These are phyloP conservation scores for Globisporangium perplexum DNA, from an alignment of 352 stramenopile genomes.

Conservation along the genomic window DNA sequence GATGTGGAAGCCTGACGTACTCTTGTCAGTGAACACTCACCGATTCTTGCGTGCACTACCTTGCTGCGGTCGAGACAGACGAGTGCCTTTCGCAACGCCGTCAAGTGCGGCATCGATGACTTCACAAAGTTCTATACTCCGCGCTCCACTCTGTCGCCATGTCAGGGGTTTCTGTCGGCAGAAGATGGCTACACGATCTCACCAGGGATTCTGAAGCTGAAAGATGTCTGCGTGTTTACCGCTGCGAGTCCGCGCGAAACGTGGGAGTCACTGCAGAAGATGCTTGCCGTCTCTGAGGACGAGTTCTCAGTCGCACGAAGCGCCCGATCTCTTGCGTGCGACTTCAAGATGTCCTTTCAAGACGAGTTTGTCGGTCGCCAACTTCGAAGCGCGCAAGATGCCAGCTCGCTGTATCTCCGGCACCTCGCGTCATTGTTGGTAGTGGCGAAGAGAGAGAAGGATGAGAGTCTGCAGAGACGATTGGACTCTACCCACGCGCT, in stretches of 20 bases:
- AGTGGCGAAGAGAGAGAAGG: slow-evolving; percentile 4
- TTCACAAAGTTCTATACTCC: slow-evolving; percentile 12
- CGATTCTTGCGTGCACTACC: background rate
- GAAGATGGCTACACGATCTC: background rate
- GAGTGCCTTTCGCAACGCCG: background rate
- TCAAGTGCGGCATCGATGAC: background rate
- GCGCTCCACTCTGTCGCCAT: background rate
- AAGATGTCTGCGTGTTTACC: slow-evolving; percentile 12
- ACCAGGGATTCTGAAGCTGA: slow-evolving; percentile 6
- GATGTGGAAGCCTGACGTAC: background rate
- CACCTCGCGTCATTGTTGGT: slow-evolving; percentile 10
- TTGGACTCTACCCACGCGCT: slow-evolving; percentile 10
- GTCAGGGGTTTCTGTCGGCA: background rate
- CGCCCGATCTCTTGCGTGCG: slow-evolving; percentile 1
- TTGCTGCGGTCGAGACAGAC: background rate
- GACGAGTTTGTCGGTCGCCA: slow-evolving; percentile 12
- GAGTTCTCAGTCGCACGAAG: slow-evolving; percentile 9
- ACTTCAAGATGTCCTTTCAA: slow-evolving; percentile 25
- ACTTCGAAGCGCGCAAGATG: slow-evolving; percentile 6
- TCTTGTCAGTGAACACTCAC: background rate
- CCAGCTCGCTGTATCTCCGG: slow-evolving; percentile 6
- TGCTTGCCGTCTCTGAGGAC: slow-evolving; percentile 4
- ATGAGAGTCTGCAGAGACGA: slow-evolving; percentile 7
- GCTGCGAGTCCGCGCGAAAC: slow-evolving; percentile 2
- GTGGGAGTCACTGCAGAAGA: slow-evolving; percentile 11